Evolutionary conservation across 352 stramenopile species (phyloP).

Genomic region (Phytophthora chlamydospora): DNA sequence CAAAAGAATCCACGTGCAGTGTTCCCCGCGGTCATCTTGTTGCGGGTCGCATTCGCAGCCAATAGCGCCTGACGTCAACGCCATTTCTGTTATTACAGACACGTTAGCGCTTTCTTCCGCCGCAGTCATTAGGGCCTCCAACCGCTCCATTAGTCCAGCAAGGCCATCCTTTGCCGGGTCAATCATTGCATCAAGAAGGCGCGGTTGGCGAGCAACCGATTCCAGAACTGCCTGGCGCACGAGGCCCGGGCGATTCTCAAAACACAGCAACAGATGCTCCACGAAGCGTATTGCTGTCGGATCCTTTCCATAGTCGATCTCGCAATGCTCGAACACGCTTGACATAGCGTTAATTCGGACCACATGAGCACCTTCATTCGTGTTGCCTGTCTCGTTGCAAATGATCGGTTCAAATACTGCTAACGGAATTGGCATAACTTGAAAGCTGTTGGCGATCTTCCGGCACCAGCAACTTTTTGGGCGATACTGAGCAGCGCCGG

Average conservation of each 20-base stretch:
- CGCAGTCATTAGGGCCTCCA: constrained; percentile 39
- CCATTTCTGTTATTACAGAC: constrained; percentile 24
- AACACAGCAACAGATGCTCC: constrained; percentile 32
- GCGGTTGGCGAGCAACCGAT: constrained; percentile 22
- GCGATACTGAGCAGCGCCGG: background rate
- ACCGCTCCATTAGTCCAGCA: constrained; percentile 41
- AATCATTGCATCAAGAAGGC: constrained; percentile 46
- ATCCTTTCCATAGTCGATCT: constrained; percentile 34
- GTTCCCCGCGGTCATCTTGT: constrained; percentile 38
- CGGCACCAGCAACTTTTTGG: constrained; percentile 35
- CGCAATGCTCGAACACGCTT: constrained; percentile 52
- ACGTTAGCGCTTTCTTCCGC: constrained; percentile 42
- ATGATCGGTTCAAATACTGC: constrained; percentile 40
- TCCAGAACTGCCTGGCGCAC: constrained; percentile 32
- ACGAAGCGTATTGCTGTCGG: constrained; percentile 37
- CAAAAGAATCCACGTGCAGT: constrained; percentile 60
- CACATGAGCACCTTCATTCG: constrained; percentile 23
- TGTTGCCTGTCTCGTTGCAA: constrained; percentile 10
- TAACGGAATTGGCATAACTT: constrained; percentile 36
- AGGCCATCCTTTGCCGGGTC: constrained; percentile 26
- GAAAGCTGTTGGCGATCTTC: constrained; percentile 10
- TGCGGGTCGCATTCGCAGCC: constrained; percentile 46
- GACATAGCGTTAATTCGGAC: constrained; percentile 36
- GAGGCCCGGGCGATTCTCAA: constrained; percentile 26
- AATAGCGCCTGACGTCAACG: constrained; percentile 45